Conservation (phyloP, 768 basidiomycete species). For the Agaricus blazei region DNA sequence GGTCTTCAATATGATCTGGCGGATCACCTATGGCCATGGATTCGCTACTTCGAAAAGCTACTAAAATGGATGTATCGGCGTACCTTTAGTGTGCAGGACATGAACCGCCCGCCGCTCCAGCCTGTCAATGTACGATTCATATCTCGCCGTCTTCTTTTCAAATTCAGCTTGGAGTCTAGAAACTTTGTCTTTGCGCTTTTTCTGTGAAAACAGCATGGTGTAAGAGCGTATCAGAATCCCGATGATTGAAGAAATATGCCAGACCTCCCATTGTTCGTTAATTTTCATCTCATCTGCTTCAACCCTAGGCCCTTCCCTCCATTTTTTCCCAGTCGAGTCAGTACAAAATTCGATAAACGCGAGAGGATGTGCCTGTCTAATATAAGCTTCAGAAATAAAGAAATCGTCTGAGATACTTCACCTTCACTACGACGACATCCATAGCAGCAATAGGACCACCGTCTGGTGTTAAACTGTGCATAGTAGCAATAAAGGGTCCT, state of each 20-base stretch:
- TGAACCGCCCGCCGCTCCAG: constrained; percentile 53
- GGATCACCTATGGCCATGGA: constrained; percentile 25
- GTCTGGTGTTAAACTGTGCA: constrained; percentile 74
- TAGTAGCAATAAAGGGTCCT: constrained; percentile 63
- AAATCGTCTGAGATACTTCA: constrained; percentile 16
- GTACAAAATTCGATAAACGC: constrained; percentile 72
- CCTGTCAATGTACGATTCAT: constrained; percentile 61
- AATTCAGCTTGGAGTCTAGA: constrained; percentile 52
- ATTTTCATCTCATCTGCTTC: constrained; percentile 62
- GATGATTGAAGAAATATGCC: constrained; percentile 13
- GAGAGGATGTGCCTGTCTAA: constrained; percentile 57
- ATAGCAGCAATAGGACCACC: constrained; percentile 76
- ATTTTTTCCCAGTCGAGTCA: constrained; percentile 41
- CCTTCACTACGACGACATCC: constrained; percentile 70
- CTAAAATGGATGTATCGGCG: constrained; percentile 8
- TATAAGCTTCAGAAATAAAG: neutral
- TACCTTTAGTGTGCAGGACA: constrained; percentile 41
- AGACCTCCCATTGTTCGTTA: constrained; percentile 69
- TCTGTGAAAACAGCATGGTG: constrained; percentile 29
- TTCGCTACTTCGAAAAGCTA: constrained; percentile 1
- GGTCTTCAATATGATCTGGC: constrained; percentile 45
- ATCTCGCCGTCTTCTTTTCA: constrained; percentile 47
- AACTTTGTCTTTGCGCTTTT: constrained; percentile 51
- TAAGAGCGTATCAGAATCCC: neutral
- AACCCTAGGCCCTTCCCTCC: constrained; percentile 57